phyloP scores from a whole-genome alignment of 805 yeast genomes.

The Candida silvicultrix region DNA sequence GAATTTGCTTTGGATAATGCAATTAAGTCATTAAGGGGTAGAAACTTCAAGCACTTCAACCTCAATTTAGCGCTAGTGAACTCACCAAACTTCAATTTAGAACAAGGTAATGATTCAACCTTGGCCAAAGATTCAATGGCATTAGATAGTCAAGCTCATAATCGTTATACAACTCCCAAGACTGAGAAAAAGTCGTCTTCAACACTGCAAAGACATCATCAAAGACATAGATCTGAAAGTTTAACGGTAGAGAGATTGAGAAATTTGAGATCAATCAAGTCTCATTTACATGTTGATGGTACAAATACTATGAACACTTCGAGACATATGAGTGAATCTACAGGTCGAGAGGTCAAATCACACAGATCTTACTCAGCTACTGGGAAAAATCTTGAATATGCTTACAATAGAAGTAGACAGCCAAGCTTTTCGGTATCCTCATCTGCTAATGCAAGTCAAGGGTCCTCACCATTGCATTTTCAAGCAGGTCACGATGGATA shows the following conservation, averaged over 20 bases:
- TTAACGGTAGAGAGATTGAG: constrained; percentile 11
- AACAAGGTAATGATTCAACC: not conserved
- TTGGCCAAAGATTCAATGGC: constrained; percentile 3
- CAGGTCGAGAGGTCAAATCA: not conserved
- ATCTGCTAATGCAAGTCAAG: constrained; percentile 8
- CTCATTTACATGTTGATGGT: constrained; percentile 9
- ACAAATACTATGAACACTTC: not conserved
- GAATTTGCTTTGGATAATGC: constrained; percentile 84
- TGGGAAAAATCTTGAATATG: not conserved
- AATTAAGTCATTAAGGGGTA: constrained; percentile 59
- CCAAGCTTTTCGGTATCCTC: constrained; percentile 9
- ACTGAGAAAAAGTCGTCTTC: not conserved
- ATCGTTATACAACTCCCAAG: not conserved
- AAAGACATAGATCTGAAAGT: constrained; percentile 21
- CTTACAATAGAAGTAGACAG: not conserved
- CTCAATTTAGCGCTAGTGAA: constrained; percentile 16
- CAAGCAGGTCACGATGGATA: constrained; percentile 5
- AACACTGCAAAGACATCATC: constrained; percentile 7
- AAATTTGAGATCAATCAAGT: constrained; percentile 12
- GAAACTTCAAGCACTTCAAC: constrained; percentile 38
- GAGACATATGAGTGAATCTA: constrained; percentile 2
- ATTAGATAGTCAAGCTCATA: not conserved
- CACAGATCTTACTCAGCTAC: constrained; percentile 1
- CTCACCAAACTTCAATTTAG: constrained; percentile 12
- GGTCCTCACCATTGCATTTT: constrained; percentile 11